These are phyloP conservation scores for Rhodotorula sp. DNA, from an alignment of 1,284 basidiomycete species.

Conservation along the genomic window DNA sequence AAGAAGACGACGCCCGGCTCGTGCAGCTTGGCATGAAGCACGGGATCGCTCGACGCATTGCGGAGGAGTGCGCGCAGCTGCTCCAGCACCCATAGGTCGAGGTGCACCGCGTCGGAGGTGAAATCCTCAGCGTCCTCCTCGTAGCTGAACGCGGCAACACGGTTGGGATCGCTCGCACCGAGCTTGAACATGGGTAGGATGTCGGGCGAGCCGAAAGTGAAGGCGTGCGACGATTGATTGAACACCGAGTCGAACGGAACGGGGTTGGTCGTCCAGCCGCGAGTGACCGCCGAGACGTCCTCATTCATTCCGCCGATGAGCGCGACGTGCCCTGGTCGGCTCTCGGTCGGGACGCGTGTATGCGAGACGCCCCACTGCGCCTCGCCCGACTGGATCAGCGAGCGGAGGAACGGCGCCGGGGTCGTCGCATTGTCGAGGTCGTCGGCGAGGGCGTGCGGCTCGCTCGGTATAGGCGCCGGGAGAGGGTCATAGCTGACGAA, in stretches of 20 bases:
- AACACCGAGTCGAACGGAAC: conserved; percentile 88
- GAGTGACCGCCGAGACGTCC: conserved; percentile 82
- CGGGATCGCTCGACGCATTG: conserved; percentile 62
- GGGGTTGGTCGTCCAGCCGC: conserved; percentile 70
- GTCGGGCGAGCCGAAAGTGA: conserved; percentile 84
- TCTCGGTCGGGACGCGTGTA: conserved; percentile 85
- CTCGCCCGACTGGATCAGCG: conserved; percentile 61
- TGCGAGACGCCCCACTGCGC: conserved; percentile 84
- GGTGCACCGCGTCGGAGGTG: conserved; percentile 67
- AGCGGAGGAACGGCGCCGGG: conserved; percentile 76
- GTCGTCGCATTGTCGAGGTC: conserved; percentile 49
- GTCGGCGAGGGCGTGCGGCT: conserved; percentile 1
- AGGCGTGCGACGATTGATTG: conserved; percentile 77
- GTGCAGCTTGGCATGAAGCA: conserved; percentile 59
- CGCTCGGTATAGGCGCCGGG: conserved; percentile 10
- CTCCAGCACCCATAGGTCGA: conserved; percentile 79
- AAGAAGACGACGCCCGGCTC: conserved; percentile 72
- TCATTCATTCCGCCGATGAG: conserved; percentile 93
- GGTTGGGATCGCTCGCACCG: conserved; percentile 58
- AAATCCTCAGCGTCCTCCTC: conserved; percentile 79
- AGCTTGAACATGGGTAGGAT: conserved; percentile 85
- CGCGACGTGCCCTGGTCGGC: conserved; percentile 81
- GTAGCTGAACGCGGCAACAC: conserved; percentile 74
- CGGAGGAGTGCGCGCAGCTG: conserved; percentile 63
- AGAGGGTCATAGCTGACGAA: conserved; percentile 58